These are phyloP conservation scores for Cadophora malorum DNA, from an alignment of 2,329 filamentous ascomycete genomes.

Conservation along the genomic window DNA sequence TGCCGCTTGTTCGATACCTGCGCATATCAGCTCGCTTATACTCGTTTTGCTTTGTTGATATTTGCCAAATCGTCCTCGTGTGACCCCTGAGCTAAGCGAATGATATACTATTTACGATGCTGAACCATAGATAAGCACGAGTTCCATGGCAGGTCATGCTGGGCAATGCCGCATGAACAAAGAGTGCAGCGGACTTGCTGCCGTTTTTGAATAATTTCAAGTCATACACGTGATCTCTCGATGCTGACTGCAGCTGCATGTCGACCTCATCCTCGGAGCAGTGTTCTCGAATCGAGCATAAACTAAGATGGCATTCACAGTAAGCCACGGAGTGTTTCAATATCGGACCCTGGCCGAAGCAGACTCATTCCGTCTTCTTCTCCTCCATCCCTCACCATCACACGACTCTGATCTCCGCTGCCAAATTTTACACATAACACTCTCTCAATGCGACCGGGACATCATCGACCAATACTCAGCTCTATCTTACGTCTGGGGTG, in stretches of 20 bases:
- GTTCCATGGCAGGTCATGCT: not conserved
- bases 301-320: not conserved
- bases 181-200: too few species aligned
- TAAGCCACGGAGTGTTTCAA: not conserved
- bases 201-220: too few species aligned
- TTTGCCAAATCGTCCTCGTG: not conserved
- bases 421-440: slow-evolving; percentile 13
- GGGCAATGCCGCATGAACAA: not conserved
- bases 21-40: not conserved
- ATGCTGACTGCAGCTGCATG: slow-evolving; percentile 5
- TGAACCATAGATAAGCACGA: not conserved
- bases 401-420: slow-evolving; percentile 13
- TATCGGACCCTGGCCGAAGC: slow-evolving; percentile 7
- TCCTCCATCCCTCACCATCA: slow-evolving; percentile 17
- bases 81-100: too few species aligned
- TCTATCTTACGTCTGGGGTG: slow-evolving; percentile 30
- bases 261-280: not conserved
- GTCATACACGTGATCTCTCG: not conserved
- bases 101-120: too few species aligned
- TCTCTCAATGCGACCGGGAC: slow-evolving; percentile 17
- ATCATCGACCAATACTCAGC: slow-evolving; percentile 30
- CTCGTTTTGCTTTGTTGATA: not conserved
- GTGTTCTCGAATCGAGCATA: not conserved
- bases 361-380: slow-evolving; percentile 24
- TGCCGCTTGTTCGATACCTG: not conserved